Percentiles rank a stretch among this genome's conserved stretches.
These are phyloP conservation scores for Eruca vesicaria DNA, from an alignment of 441 rosid genomes.

Conservation along the genomic window DNA sequence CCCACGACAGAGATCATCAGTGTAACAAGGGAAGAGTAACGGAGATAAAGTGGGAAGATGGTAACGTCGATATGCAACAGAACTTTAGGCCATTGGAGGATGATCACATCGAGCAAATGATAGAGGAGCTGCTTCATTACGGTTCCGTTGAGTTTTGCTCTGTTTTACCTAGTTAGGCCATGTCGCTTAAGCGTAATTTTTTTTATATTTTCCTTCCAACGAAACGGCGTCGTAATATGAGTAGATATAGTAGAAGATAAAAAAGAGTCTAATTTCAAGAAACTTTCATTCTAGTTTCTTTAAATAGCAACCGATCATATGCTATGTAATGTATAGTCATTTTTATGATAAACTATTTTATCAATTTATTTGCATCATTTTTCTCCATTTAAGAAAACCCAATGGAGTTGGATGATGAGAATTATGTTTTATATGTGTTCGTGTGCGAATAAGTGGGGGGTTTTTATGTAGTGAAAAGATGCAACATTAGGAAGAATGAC, in stretches of 20 bases:
- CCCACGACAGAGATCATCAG: background rate
- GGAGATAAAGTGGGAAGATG: constrained; percentile 36
- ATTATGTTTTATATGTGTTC: constrained; percentile 4
- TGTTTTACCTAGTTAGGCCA: constrained; percentile 37
- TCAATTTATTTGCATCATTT: too few relatives aligned
- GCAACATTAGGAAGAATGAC: constrained; percentile 19
- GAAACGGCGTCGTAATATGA: too few relatives aligned
- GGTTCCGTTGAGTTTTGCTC: constrained; percentile 83
- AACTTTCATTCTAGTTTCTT: constrained; percentile 29
- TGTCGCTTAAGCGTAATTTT: constrained; percentile 17
- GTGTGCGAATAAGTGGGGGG: constrained; percentile 31
- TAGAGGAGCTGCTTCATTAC: constrained; percentile 77
- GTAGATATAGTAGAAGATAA: too few relatives aligned
- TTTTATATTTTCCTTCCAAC: too few relatives aligned
- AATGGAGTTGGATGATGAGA: background rate
- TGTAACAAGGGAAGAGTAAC: constrained; percentile 33
- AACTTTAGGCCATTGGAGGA: constrained; percentile 67
- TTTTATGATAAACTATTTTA: background rate
- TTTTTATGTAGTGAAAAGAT: constrained; percentile 25
- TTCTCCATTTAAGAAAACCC: too few relatives aligned
- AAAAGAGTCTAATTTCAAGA: too few relatives aligned
- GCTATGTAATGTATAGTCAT: constrained; percentile 24
- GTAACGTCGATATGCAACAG: constrained; percentile 36
- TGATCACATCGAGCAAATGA: constrained; percentile 94
- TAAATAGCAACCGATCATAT: constrained; percentile 30